phyloP scores from a whole-genome alignment of 768 basidiomycete species.

The Neoboletus subvelutipes region DNA sequence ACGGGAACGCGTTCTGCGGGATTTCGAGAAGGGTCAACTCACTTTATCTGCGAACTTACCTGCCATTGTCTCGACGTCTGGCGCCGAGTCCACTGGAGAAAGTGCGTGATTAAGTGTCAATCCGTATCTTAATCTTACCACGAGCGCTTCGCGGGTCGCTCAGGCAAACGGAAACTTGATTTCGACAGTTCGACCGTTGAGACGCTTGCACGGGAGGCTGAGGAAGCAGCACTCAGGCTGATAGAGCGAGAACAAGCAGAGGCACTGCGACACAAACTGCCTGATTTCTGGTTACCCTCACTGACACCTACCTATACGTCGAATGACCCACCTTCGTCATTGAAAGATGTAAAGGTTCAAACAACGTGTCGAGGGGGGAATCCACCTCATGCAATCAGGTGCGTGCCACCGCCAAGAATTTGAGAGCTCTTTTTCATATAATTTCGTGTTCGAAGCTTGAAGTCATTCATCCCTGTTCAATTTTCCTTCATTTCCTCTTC shows the following conservation, averaged over 20 bases:
- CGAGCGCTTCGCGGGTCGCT: conserved; percentile 41
- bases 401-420: conserved; percentile 31
- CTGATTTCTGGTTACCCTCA: conserved; percentile 97
- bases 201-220: conserved; percentile 72
- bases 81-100: conserved; percentile 36
- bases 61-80: conserved; percentile 38
- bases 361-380: conserved; percentile 85
- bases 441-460: conserved; percentile 52
- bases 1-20: conserved; percentile 81
- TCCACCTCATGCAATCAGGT: conserved; percentile 78
- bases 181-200: conserved; percentile 76
- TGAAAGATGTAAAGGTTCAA: conserved; percentile 81
- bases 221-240: conserved; percentile 79
- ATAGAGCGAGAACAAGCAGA: conserved; percentile 88
- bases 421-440: background rate
- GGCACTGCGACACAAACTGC: conserved; percentile 81
- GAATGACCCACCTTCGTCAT: conserved; percentile 56
- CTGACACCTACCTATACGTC: conserved; percentile 81
- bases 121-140: background rate
- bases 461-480: conserved; percentile 77
- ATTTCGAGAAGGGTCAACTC: conserved; percentile 87
- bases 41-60: conserved; percentile 52
- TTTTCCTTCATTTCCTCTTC: conserved; percentile 56
- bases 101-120: conserved; percentile 24
- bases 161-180: conserved; percentile 82